Percentiles rank a stretch among this genome's conserved stretches.
Evolutionary conservation across 129 eudicot species (phyloP).

Genomic region (sunflower (Helianthus annuus)): DNA sequence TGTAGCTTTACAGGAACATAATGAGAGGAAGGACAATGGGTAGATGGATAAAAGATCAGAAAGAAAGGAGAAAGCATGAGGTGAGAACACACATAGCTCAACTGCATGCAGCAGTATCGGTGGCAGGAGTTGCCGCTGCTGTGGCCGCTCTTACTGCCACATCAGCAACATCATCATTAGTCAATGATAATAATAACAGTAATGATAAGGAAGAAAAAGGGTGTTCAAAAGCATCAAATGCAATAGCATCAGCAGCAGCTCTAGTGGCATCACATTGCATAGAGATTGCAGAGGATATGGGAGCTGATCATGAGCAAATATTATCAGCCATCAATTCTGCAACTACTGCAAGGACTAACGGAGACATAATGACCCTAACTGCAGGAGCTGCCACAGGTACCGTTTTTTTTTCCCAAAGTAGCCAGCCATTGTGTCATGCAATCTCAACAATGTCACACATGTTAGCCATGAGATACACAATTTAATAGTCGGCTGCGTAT

Average conservation of each 20-base stretch:
- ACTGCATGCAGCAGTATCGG: slow-evolving; percentile 85
- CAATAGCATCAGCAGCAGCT: slow-evolving; percentile 91
- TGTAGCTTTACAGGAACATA: slow-evolving; percentile 62
- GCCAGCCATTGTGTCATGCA: background rate
- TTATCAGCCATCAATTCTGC: slow-evolving; percentile 74
- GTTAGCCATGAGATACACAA: no score
- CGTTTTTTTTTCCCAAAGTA: background rate
- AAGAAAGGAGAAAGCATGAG: slow-evolving; percentile 79
- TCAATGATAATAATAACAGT: slow-evolving; percentile 23
- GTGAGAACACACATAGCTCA: slow-evolving; percentile 81
- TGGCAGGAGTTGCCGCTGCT: slow-evolving; percentile 93
- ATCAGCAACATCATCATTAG: slow-evolving; percentile 29
- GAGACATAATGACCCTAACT: slow-evolving; percentile 91
- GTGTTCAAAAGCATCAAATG: slow-evolving; percentile 52
- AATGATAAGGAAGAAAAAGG: slow-evolving; percentile 30
- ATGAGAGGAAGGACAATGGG: slow-evolving; percentile 83
- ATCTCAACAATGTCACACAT: no score
- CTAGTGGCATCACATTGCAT: slow-evolving; percentile 95
- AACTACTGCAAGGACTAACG: slow-evolving; percentile 72
- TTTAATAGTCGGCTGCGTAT: background rate
- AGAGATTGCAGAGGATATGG: slow-evolving; percentile 87
- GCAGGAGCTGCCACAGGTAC: slow-evolving; percentile 98
- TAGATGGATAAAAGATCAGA: slow-evolving; percentile 82
- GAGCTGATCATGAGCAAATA: slow-evolving; percentile 82
- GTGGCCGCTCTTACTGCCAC: slow-evolving; percentile 82